Evolutionary conservation across 2,329 filamentous ascomycete genomes (phyloP).

Genomic region (Fusarium nanum): DNA sequence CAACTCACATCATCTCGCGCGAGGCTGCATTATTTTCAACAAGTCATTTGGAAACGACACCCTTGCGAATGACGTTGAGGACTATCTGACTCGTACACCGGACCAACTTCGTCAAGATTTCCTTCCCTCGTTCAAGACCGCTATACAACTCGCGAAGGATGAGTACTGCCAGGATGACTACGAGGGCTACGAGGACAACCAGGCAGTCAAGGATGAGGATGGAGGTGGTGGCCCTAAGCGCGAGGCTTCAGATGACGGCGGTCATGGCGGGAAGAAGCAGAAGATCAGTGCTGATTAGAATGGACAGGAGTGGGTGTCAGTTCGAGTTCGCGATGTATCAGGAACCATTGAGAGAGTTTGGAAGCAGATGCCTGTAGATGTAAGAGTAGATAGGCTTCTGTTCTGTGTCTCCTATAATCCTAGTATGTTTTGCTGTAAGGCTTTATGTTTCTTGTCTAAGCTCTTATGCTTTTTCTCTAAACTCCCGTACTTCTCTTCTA

Average conservation of each 20-base stretch:
- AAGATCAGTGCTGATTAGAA: not conserved
- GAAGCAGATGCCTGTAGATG: not conserved
- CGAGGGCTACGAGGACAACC: too few relatives aligned
- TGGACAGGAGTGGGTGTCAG: not conserved
- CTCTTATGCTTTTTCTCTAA: too few relatives aligned
- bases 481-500: too few relatives aligned
- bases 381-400: too few relatives aligned
- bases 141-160: too few relatives aligned
- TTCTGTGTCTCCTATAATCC: too few relatives aligned
- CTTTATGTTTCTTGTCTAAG: too few relatives aligned
- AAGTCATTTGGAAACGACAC: not conserved
- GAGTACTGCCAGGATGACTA: too few relatives aligned
- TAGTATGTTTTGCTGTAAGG: too few relatives aligned
- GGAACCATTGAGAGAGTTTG: fast-evolving
- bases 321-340: fast-evolving
- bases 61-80: fast-evolving
- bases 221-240: fast-evolving
- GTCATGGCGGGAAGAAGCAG: not conserved
- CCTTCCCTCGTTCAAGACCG: too few relatives aligned
- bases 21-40: not conserved
- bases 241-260: not conserved
- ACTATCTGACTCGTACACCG: not conserved
- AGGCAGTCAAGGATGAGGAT: not conserved
- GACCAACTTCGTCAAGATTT: fast-evolving
- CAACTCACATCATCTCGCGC: too few relatives aligned